These are phyloP conservation scores for Leptographium radiaticola DNA, from an alignment of 2,329 filamentous ascomycete species.

Conservation along the genomic window DNA sequence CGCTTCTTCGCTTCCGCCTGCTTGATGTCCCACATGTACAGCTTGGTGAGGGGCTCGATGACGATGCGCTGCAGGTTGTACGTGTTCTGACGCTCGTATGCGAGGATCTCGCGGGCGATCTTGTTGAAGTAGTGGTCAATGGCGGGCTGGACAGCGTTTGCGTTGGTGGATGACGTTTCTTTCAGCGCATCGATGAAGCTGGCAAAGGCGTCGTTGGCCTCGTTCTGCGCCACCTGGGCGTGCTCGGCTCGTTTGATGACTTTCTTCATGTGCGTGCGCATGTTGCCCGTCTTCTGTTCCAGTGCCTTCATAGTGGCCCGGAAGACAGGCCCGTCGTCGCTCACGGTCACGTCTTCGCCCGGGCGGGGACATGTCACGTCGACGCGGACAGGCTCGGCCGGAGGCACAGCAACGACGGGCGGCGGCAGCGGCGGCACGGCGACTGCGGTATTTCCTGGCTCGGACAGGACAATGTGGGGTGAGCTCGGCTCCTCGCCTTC, in stretches of 20 bases:
- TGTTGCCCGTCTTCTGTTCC: slow-evolving; percentile 91
- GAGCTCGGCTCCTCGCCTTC: slow-evolving; percentile 53
- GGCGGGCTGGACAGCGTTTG: slow-evolving; percentile 91
- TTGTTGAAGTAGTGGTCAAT: slow-evolving; percentile 98
- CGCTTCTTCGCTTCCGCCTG: slow-evolving; percentile 93
- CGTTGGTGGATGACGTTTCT: slow-evolving; percentile 81
- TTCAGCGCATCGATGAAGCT: slow-evolving; percentile 75
- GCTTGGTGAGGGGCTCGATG: slow-evolving; percentile 81
- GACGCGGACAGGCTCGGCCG: slow-evolving; percentile 54
- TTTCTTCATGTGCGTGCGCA: slow-evolving; percentile 91
- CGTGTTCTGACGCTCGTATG: slow-evolving; percentile 77
- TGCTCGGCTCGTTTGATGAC: slow-evolving; percentile 90
- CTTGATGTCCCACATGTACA: slow-evolving; percentile 95
- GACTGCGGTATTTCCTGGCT: slow-evolving; percentile 10
- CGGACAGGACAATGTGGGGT: slow-evolving; percentile 21
- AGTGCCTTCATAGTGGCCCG: slow-evolving; percentile 91
- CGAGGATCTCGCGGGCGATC: slow-evolving; percentile 79
- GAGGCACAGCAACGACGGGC: slow-evolving; percentile 4
- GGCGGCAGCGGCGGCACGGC: slow-evolving; percentile 11
- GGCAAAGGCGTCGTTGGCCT: slow-evolving; percentile 74
- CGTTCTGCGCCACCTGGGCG: slow-evolving; percentile 63
- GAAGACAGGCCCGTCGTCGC: slow-evolving; percentile 90
- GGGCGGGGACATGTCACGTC: slow-evolving; percentile 80
- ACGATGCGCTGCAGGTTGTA: slow-evolving; percentile 79
- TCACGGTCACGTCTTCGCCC: slow-evolving; percentile 69